Percentiles rank a stretch among this genome's conserved stretches.
Conservation (phyloP, 129 eudicot genomes). For the Pseudognaphalium luteoalbum region DNA sequence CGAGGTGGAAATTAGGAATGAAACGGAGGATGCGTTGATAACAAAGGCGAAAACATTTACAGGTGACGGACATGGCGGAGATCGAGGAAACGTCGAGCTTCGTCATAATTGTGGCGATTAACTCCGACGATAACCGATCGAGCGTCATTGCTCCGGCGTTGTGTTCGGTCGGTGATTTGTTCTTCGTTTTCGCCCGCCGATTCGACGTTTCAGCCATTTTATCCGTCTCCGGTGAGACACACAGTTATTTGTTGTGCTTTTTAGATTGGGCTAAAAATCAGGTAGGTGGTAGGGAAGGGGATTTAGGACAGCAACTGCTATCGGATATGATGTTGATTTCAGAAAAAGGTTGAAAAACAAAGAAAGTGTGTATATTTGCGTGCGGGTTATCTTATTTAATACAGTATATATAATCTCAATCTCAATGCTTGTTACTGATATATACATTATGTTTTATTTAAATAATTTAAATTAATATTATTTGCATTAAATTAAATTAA, state of each 20-base stretch:
- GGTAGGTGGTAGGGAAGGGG: slow-evolving; percentile 14
- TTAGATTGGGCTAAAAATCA: no score
- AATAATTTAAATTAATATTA: no score
- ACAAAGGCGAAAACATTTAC: slow-evolving; percentile 55
- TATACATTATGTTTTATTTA: no score
- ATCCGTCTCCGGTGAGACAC: not conserved
- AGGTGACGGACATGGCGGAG: slow-evolving; percentile 74
- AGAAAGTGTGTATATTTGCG: no score
- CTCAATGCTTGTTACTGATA: no score
- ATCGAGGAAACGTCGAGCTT: slow-evolving; percentile 86
- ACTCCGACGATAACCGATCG: slow-evolving; percentile 65
- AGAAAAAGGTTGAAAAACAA: no score
- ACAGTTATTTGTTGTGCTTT: no score
- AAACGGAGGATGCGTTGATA: slow-evolving; percentile 58
- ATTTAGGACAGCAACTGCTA: slow-evolving; percentile 12
- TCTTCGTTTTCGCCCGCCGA: slow-evolving; percentile 21
- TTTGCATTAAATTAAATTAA: no score
- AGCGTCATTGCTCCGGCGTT: slow-evolving; percentile 36
- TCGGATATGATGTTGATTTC: no score
- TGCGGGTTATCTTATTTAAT: no score
- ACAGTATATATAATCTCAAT: no score
- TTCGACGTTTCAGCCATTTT: slow-evolving; percentile 47
- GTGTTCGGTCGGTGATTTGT: slow-evolving; percentile 19
- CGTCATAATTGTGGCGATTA: slow-evolving; percentile 64
- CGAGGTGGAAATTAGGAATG: slow-evolving; percentile 75